Base-by-base conservation (phyloP, 495 filamentous ascomycete genomes). In the Achaetomiella virescens region DNA sequence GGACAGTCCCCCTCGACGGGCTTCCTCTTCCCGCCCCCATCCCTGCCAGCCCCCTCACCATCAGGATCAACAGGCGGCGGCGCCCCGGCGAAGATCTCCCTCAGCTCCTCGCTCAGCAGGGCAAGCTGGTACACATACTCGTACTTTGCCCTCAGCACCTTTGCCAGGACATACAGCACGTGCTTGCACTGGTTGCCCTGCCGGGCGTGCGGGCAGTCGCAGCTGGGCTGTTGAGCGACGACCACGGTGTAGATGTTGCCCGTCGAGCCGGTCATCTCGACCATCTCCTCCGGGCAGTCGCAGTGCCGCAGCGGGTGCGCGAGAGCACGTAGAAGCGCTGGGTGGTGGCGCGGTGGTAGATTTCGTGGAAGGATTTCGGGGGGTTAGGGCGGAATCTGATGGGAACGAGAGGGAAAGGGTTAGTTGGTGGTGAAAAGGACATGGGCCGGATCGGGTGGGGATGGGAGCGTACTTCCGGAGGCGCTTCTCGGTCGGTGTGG, bases 51-150 rank as follows among this genome's bases (percentile, higher is more conserved):
- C 0, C 31, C 47, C 35, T 22, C 29, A n/a, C 29, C 47, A n/a
- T 36, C 47, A 5, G 18, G 29, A 49, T 55, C 57, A 7, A 40
- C 36, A 0, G 36, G 36, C 14, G 70, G 62, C 7, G 84, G 82
- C 0, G 84, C 84, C 20, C 66, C 61, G 7, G 65, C 68, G 63
- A 88, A 84, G 35, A 88, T 81, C 25, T 80, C 75, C 15, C 69
- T 72, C 17, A 91, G 76, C 69, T 93, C 88, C 10, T 74, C 70
- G 14, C 78, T 77, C 22, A 89, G 68, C 49, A 91, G 80, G 0
- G 86, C 87, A 5, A 89, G 77, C 67, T 95, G 89, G 59, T 91
- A 93, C 36, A 84, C 77, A 8, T 88, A 73, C 35, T 88, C 63
- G 18, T 61, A 62, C 3, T 80, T 81, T 3, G 81, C 86, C 60